Percentiles rank a stretch among this genome's conserved stretches.
Conservation (phyloP, 345 rosid genomes). For the Moringa oleifera region DNA sequence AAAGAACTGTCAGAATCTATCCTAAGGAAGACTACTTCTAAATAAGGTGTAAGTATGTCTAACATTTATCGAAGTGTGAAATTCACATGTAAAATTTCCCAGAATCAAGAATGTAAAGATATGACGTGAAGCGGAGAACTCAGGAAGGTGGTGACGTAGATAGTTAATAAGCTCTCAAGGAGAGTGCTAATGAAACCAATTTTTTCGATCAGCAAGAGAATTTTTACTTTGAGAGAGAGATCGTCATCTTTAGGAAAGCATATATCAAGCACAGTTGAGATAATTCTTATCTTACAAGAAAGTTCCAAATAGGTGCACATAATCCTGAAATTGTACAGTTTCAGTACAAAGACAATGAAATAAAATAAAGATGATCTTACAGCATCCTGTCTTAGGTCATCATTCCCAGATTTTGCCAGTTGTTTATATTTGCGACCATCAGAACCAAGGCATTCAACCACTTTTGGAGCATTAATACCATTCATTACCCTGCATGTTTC, state of each 20-base stretch:
- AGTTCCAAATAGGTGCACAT: neutral
- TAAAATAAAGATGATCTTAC: constrained; percentile 39
- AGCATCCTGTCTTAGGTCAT: constrained; percentile 99
- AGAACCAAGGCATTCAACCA: constrained; percentile 89
- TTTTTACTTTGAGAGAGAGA: no score
- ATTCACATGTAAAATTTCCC: neutral
- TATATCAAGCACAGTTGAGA: no score
- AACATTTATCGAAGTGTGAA: constrained; percentile 2
- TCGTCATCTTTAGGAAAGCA: no score
- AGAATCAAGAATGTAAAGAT: neutral
- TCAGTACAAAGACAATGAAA: neutral
- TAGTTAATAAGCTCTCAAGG: neutral
- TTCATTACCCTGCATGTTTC: constrained; percentile 70
- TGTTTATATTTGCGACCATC: constrained; percentile 89
- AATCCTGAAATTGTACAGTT: neutral
- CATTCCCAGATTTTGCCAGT: constrained; percentile 96
- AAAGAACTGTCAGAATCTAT: neutral
- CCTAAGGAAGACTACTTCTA: neutral
- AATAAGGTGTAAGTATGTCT: neutral
- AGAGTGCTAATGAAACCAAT: no score
- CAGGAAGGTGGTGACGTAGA: neutral
- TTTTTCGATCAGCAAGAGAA: no score
- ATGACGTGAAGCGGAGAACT: neutral
- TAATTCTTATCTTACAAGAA: neutral
- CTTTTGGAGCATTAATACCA: constrained; percentile 95